Evolutionary conservation across 345 rosid genomes (phyloP).

Genomic region (Salix purpurea): DNA sequence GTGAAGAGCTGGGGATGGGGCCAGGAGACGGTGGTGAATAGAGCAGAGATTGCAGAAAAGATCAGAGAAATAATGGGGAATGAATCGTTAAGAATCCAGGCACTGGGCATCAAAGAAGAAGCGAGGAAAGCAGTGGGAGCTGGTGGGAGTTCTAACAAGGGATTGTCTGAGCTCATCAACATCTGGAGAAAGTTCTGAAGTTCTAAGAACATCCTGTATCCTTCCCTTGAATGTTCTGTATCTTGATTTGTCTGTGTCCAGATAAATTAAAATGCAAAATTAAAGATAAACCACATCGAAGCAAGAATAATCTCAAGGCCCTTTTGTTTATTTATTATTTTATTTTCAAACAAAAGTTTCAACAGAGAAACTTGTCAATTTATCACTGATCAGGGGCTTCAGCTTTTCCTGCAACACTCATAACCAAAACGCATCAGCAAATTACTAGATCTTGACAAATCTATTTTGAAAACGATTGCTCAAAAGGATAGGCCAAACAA

Average conservation of each 20-base stretch:
- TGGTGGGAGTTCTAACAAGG: slow-evolving; percentile 25
- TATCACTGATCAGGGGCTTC: too few relatives aligned
- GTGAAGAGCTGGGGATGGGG: slow-evolving; percentile 6
- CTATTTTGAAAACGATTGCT: too few relatives aligned
- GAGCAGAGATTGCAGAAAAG: slow-evolving; percentile 3
- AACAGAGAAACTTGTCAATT: too few relatives aligned
- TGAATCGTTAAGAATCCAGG: slow-evolving; percentile 19
- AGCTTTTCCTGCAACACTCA: too few relatives aligned
- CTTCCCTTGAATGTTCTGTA: not conserved
- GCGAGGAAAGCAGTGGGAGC: slow-evolving; percentile 24
- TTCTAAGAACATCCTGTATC: not conserved
- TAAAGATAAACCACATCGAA: too few relatives aligned
- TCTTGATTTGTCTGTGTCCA: not conserved
- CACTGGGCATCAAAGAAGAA: slow-evolving; percentile 21
- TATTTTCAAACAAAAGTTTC: too few relatives aligned
- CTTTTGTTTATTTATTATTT: too few relatives aligned
- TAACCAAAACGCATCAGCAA: too few relatives aligned
- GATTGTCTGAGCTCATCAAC: slow-evolving; percentile 1
- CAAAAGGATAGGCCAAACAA: too few relatives aligned
- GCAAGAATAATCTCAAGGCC: too few relatives aligned
- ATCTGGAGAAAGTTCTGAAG: not conserved
- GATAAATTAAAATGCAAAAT: not conserved
- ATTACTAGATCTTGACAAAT: too few relatives aligned
- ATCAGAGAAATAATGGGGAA: slow-evolving; percentile 29
- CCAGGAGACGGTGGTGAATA: slow-evolving; percentile 8